Percentiles rank a stretch among this genome's conserved stretches.
These are phyloP conservation scores for Heritiera fomes DNA, from an alignment of 345 rosid species.

Conservation along the genomic window DNA sequence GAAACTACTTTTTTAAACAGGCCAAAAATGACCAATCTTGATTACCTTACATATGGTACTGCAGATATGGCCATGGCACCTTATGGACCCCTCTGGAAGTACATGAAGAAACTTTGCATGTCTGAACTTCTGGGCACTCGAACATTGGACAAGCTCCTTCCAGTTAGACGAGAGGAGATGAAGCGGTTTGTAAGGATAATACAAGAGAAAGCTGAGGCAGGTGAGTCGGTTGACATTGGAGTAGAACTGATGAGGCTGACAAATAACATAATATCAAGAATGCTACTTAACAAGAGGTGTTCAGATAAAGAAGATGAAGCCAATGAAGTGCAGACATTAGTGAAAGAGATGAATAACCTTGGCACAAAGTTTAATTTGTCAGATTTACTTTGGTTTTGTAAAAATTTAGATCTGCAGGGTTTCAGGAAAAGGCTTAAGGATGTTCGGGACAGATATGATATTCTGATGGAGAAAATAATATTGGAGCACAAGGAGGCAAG, in stretches of 20 bases:
- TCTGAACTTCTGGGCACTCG: constrained; percentile 56
- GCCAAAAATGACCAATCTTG: constrained; percentile 49
- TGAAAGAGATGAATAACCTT: constrained; percentile 58
- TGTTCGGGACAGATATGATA: constrained; percentile 56
- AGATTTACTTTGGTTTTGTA: constrained; percentile 69
- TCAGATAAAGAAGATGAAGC: constrained; percentile 40
- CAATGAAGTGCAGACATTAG: constrained; percentile 51
- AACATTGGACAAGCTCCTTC: constrained; percentile 45
- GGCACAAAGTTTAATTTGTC: constrained; percentile 57
- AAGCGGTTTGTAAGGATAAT: constrained; percentile 38
- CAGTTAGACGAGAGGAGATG: constrained; percentile 48
- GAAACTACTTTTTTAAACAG: constrained; percentile 61
- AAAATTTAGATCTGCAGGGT: constrained; percentile 64
- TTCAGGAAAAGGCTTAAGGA: constrained; percentile 55
- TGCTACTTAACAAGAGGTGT: constrained; percentile 54
- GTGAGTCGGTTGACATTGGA: constrained; percentile 45
- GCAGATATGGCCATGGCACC: constrained; percentile 67
- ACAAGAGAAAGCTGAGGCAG: constrained; percentile 40
- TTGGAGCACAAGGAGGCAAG: constrained; percentile 51
- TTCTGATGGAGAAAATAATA: constrained; percentile 66
- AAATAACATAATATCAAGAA: constrained; percentile 59
- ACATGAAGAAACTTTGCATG: constrained; percentile 80
- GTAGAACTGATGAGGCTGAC: constrained; percentile 58
- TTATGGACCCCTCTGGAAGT: constrained; percentile 73
- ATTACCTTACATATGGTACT: constrained; percentile 77